A percentile compares a stretch with the other conserved stretches of the same genome.
phyloP scores from a whole-genome alignment of 352 stramenopile genomes.

The Phytophthora pistaciae region DNA sequence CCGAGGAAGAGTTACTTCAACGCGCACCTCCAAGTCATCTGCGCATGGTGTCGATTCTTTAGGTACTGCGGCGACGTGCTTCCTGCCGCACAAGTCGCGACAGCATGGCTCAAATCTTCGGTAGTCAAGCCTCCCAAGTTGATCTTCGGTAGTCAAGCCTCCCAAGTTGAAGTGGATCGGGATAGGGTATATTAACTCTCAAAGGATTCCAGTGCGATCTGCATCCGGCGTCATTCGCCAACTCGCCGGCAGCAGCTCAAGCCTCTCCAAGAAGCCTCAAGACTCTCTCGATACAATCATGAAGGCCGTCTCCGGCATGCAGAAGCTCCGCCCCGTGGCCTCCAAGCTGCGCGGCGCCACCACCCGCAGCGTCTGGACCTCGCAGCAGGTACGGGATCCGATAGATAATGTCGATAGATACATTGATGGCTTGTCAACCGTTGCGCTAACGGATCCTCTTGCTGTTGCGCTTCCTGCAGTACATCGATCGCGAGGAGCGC shows the following conservation, averaged over 20 bases:
- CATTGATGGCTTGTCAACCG: not conserved
- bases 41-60: not conserved
- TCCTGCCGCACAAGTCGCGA: not conserved
- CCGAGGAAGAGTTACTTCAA: not conserved
- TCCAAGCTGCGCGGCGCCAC: slow-evolving; percentile 23
- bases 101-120: not conserved
- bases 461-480: slow-evolving; percentile 38
- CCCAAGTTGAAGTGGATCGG: slow-evolving; percentile 17
- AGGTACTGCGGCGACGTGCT: not conserved
- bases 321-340: slow-evolving; percentile 20
- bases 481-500: slow-evolving; percentile 91
- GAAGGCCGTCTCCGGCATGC: slow-evolving; percentile 21
- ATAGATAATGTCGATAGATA: not conserved
- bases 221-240: slow-evolving; percentile 21
- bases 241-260: slow-evolving; percentile 25
- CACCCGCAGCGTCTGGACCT: slow-evolving; percentile 47
- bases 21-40: not conserved
- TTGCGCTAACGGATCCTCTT: slow-evolving; percentile 14
- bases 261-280: not conserved
- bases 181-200: not conserved
- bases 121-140: slow-evolving; percentile 9
- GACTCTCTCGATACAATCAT: slow-evolving; percentile 3
- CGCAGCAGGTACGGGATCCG: slow-evolving; percentile 45
- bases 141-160: not conserved
- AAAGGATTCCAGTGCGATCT: not conserved